Evolutionary conservation across 2,329 filamentous ascomycete genomes (phyloP), one percentile per base, ranked within the genome.

Genomic region (Periconia sp.): DNA sequence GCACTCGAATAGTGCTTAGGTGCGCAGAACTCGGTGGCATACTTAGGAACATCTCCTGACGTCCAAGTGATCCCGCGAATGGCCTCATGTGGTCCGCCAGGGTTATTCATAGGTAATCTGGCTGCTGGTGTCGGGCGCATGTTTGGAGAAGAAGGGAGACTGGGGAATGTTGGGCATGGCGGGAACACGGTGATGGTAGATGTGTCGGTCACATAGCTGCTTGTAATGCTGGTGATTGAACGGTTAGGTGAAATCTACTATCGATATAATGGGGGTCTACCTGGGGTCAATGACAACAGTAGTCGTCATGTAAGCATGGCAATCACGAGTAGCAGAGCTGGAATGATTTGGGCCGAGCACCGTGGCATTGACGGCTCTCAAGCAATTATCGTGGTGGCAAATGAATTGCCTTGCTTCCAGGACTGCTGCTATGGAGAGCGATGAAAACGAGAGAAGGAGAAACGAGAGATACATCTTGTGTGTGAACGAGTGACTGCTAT

Each of bases 381-480:
- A 56, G 38, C 64, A 68, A 23, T 57, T 39, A 16, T 67, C 51
- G 32, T 40, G 28, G 24, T 40, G 32, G 38, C 65, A 65, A 22
- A 24, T 19, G 16, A 28, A 23, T 25, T 61, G 57, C 35, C 57
- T 54, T 31, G 26, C 35, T 5, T 56, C 39, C 11, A 66, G 41
- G 15, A 50, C 30, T 19, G 44, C 45, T 19, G 55, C 56, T n/a
- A 48, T 15, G 21, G 35, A 46, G 26, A 60, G 30, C 1, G 50
- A 42, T 13, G 44, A 36, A 11, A 52, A 15, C 18, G 59, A 23
- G 10, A 30, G 22, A 41, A 50, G 3, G 26, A 55, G 13, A 8
- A 43, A 31, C 26, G 40, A 47, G 24, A 54, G 35, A 43, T 57
- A 59, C 66, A 67, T 69, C 12, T 43, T n/a, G n/a, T n/a, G n/a